Base-by-base conservation (phyloP, 2,329 filamentous ascomycete species). In the Cadophora malorum region DNA sequence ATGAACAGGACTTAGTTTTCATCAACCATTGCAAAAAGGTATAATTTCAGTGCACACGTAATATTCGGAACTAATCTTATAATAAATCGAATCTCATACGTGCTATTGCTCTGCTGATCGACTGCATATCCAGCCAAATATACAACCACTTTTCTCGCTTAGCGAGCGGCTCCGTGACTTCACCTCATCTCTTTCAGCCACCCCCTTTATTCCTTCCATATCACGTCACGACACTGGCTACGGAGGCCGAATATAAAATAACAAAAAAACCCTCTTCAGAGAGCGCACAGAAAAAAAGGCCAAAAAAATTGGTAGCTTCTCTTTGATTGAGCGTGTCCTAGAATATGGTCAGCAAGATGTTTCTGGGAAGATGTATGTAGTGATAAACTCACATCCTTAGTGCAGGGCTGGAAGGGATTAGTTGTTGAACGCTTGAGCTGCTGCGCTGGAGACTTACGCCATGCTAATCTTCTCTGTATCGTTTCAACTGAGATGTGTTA, bases 401-500 rank as follows among this genome's bases (percentile, higher is more conserved):
- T 89, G 86, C 87, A 89, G 86, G 87, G 90, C 53, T 56, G 5
- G 2, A 10, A 35, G 1, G 1, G 21, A 5, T 56, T 56, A 56
- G 53, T 5, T 10, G 3, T 56, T 3, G 45, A 10, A 19, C 3
- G 7, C 3, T 35, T 8, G 6, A 14, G 3, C 3, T 5, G 16
- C 12, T 56, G 12, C 16, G 4, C 7, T 10, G 3, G 0, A 21
- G 10, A 41, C 55, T 59, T 59, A 59, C 55, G 89, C 89, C 89
- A 91, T 91, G 90, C 90, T 91, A 91, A 90, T 90, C 86, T 90
- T 90, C 88, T 90, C 87, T 90, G 76, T 77, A 87, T 87, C 84
- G 84, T 86, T 86, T 86, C 84, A 86, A 88, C 45, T 49, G 7
- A 1, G 4, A 49, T 3, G 19, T 49, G n/a, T 49, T 49, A 49